phyloP scores from a whole-genome alignment of 192 early-diverging fungal species.

The Cladochytrium replicatum region DNA sequence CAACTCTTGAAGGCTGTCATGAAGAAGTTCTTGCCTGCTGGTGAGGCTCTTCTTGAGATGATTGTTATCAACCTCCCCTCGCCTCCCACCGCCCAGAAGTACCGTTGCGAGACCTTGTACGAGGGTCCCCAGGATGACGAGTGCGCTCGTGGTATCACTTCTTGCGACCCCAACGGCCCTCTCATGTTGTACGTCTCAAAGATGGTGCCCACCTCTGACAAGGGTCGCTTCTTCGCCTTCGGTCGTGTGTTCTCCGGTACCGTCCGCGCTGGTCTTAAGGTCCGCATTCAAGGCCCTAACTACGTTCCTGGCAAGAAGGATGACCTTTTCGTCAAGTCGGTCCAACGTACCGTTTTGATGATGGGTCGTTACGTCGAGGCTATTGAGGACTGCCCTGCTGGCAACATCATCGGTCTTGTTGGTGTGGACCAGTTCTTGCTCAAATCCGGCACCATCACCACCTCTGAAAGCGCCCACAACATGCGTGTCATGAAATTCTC shows the following conservation, averaged over 20 bases:
- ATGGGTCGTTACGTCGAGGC: conserved; percentile 84
- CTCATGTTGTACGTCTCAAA: conserved; percentile 88
- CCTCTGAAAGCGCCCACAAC: conserved; percentile 74
- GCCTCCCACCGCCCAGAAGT: conserved; percentile 67
- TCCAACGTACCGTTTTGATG: conserved; percentile 87
- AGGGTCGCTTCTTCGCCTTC: conserved; percentile 87
- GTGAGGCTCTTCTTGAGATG: conserved; percentile 83
- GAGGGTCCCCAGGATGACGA: conserved; percentile 80
- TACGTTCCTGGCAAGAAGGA: conserved; percentile 65
- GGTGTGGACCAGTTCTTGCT: conserved; percentile 88
- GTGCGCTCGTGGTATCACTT: conserved; percentile 61
- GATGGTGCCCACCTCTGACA: conserved; percentile 87
- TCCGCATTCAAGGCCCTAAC: conserved; percentile 85
- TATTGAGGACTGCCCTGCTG: conserved; percentile 80
- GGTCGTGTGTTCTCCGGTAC: conserved; percentile 91
- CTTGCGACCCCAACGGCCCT: conserved; percentile 70
- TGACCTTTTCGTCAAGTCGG: conserved; percentile 72
- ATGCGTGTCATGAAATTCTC: conserved; percentile 92
- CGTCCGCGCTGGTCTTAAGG: conserved; percentile 78
- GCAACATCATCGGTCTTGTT: conserved; percentile 85
- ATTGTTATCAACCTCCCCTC: conserved; percentile 81
- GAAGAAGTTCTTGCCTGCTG: conserved; percentile 84
- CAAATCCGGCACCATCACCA: conserved; percentile 84
- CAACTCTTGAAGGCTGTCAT: conserved; percentile 72
- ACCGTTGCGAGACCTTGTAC: conserved; percentile 72